These are phyloP conservation scores for Hypoxylon lienhwacheense DNA, from an alignment of 495 filamentous ascomycete genomes.

Conservation along the genomic window DNA sequence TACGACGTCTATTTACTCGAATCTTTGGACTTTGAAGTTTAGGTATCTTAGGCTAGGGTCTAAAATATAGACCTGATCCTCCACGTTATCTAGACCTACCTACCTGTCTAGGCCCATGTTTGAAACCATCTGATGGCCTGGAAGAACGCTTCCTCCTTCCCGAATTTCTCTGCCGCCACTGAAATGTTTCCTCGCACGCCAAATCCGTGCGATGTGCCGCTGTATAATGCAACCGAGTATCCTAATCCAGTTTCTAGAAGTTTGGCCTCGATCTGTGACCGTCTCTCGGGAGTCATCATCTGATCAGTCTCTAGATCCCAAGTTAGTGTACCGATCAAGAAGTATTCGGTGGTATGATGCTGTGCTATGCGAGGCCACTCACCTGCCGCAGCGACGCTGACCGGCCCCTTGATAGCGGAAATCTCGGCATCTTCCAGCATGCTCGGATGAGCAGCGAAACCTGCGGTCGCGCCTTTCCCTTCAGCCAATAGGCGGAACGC, in stretches of 20 bases:
- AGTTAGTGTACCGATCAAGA: constrained; percentile 2
- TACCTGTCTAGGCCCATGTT: constrained; percentile 26
- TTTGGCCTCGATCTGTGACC: constrained; percentile 54
- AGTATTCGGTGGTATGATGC: not conserved
- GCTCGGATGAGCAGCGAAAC: constrained; percentile 70
- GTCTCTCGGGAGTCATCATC: constrained; percentile 63
- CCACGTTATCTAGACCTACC: not conserved
- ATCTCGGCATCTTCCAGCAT: constrained; percentile 68
- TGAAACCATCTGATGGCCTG: constrained; percentile 76
- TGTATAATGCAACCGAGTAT: constrained; percentile 70
- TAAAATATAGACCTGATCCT: too few species aligned
- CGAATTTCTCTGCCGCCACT: constrained; percentile 62
- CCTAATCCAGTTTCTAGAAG: constrained; percentile 36
- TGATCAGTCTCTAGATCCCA: constrained; percentile 57
- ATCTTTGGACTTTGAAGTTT: too few species aligned
- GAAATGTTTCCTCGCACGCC: constrained; percentile 63
- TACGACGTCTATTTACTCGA: too few species aligned
- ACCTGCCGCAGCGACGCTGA: constrained; percentile 72
- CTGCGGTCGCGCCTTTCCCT: constrained; percentile 58
- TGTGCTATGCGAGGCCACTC: constrained; percentile 23
- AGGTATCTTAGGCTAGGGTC: too few species aligned
- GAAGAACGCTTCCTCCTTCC: constrained; percentile 75
- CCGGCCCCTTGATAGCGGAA: constrained; percentile 60
- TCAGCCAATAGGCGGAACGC: constrained; percentile 46
- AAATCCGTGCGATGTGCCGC: constrained; percentile 70